These are phyloP conservation scores for Fusarium sp. DNA, from an alignment of 2,329 filamentous ascomycete species.

Conservation along the genomic window DNA sequence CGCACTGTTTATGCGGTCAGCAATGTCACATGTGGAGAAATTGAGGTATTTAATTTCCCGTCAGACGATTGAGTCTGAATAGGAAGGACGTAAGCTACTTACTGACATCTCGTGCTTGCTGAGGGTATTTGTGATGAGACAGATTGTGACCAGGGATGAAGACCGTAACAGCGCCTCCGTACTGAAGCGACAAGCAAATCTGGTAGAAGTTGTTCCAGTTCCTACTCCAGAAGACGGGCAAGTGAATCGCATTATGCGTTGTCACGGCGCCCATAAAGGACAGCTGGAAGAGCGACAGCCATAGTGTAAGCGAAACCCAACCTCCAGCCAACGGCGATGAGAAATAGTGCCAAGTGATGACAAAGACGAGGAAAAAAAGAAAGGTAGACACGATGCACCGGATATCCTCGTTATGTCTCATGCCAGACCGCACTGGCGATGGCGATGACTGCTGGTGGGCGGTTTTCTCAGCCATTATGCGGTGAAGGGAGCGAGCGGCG, in stretches of 20 bases:
- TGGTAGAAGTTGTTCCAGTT: constrained; percentile 24
- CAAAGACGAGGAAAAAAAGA: constrained; percentile 16
- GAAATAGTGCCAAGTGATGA: constrained; percentile 15
- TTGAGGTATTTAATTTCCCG: background rate
- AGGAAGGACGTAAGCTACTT: background rate
- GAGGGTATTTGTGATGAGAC: constrained; percentile 23
- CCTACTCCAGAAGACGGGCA: constrained; percentile 11
- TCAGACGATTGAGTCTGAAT: too few species aligned
- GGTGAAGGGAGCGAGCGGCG: background rate
- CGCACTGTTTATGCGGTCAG: constrained; percentile 13
- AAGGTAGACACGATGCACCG: constrained; percentile 10
- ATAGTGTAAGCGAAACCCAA: constrained; percentile 2
- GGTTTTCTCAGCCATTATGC: background rate
- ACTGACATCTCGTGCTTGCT: constrained; percentile 21
- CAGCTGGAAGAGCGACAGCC: constrained; percentile 14
- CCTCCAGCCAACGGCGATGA: background rate
- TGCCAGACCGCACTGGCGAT: background rate
- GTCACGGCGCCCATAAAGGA: constrained; percentile 18
- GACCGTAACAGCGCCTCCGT: constrained; percentile 12
- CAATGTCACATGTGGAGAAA: background rate
- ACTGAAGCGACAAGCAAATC: constrained; percentile 19
- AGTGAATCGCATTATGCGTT: constrained; percentile 14
- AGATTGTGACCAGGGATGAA: constrained; percentile 18
- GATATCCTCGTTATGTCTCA: constrained; percentile 12
- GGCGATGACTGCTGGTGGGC: background rate